Conservation (phyloP, 2,329 filamentous ascomycete genomes). For the Fusarium sp. region DNA sequence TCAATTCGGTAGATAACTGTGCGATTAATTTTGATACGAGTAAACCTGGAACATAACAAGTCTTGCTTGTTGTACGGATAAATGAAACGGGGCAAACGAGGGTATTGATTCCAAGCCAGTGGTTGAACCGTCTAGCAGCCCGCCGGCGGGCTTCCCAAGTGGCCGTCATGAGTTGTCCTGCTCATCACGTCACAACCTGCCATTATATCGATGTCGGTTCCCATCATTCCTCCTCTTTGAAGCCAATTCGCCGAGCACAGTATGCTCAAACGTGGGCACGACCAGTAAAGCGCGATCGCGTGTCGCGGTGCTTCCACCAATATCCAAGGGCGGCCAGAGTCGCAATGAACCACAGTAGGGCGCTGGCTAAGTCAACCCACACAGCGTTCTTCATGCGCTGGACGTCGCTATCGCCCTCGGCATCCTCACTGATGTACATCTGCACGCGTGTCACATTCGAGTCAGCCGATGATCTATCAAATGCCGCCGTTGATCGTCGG, state of each 20-base stretch:
- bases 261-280: conserved; percentile 61
- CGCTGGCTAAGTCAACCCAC: conserved; percentile 81
- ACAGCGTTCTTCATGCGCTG: conserved; percentile 86
- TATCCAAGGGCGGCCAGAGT: conserved; percentile 65
- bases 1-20: conserved; percentile 14
- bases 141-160: conserved; percentile 24
- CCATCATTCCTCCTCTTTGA: conserved; percentile 7
- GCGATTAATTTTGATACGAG: conserved; percentile 16
- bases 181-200: not conserved
- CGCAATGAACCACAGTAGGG: conserved; percentile 79
- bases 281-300: conserved; percentile 67
- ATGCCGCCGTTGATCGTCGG: conserved; percentile 1
- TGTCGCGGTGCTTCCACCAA: conserved; percentile 67
- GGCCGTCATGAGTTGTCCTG: conserved; percentile 6
- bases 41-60: conserved; percentile 18
- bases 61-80: conserved; percentile 2
- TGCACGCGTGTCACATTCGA: conserved; percentile 35
- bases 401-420: conserved; percentile 71
- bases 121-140: conserved; percentile 9
- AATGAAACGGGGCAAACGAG: conserved; percentile 7
- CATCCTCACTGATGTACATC: conserved; percentile 78
- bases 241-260: not conserved
- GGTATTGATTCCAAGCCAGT: conserved; percentile 11
- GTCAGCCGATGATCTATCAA: conserved; percentile 17
- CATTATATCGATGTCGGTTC: not conserved